Percentiles rank a stretch among this genome's conserved stretches.
phyloP scores from a whole-genome alignment of 495 filamentous ascomycete species.

The Gamarada debralockiae region DNA sequence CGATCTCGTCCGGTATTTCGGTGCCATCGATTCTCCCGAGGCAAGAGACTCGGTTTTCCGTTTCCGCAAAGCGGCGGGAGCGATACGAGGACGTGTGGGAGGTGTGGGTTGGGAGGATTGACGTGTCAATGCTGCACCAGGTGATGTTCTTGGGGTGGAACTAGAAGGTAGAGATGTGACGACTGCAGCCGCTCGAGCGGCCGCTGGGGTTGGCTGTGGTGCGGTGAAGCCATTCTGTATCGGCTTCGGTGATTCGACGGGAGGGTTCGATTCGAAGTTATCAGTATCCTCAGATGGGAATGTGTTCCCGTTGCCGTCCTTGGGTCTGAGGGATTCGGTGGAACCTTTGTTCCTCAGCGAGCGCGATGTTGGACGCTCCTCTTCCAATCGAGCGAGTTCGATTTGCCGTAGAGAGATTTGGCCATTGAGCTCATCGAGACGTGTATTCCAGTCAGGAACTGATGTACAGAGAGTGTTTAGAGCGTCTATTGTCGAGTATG shows the following conservation, averaged over 20 bases:
- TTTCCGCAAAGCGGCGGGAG: conserved; percentile 34
- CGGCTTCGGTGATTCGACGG: conserved; percentile 24
- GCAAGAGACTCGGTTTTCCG: conserved; percentile 57
- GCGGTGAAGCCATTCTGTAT: conserved; percentile 17
- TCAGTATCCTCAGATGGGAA: conserved; percentile 4
- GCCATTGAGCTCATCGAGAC: conserved; percentile 62
- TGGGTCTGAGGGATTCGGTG: conserved; percentile 57
- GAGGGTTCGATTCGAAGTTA: conserved; percentile 1
- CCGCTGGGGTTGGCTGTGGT: conserved; percentile 17
- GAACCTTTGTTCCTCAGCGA: conserved; percentile 57
- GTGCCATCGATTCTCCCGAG: conserved; percentile 47
- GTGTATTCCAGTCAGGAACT: conserved; percentile 63
- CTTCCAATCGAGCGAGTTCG: conserved; percentile 45
- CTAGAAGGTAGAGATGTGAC: conserved; percentile 5
- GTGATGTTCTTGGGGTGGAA: conserved; percentile 23
- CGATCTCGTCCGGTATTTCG: conserved; percentile 62
- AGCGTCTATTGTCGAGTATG: conserved; percentile 47
- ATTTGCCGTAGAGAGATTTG: conserved; percentile 67
- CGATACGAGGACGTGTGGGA: conserved; percentile 33
- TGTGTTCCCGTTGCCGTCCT: conserved; percentile 39
- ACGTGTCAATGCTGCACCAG: conserved; percentile 5
- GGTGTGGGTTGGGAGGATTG: conserved; percentile 24
- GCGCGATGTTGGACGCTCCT: conserved; percentile 20
- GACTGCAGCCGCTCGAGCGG: conserved; percentile 11
- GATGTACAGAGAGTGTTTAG: conserved; percentile 58